Evolutionary conservation across 2,329 filamentous ascomycete genomes (phyloP).

Genomic region (Exophiala phaeomuriformis): DNA sequence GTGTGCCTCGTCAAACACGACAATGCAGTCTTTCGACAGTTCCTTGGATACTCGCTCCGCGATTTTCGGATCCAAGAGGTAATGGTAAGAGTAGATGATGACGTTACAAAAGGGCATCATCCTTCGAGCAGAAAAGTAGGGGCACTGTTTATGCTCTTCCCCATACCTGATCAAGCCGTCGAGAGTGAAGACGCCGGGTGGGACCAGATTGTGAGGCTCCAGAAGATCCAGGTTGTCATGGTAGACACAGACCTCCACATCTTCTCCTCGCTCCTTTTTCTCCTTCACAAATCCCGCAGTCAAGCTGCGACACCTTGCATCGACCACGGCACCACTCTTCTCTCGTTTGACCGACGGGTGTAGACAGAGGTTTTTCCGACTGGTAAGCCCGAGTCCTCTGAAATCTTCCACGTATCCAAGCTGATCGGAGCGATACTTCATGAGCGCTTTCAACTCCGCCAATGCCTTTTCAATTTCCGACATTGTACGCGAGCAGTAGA

Average conservation of each 20-base stretch:
- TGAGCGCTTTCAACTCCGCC: constrained; percentile 80
- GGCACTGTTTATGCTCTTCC: constrained; percentile 92
- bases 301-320: constrained; percentile 89
- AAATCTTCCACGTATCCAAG: constrained; percentile 92
- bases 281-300: constrained; percentile 97
- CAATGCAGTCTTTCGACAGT: constrained; percentile 94
- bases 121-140: constrained; percentile 88
- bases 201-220: constrained; percentile 89
- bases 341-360: constrained; percentile 94
- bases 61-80: constrained; percentile 94
- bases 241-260: constrained; percentile 89
- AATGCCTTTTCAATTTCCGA: constrained; percentile 98
- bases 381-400: constrained; percentile 81
- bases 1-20: constrained; percentile 97
- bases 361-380: constrained; percentile 92
- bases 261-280: constrained; percentile 91
- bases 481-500: constrained; percentile 99
- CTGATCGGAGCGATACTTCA: constrained; percentile 88
- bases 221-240: constrained; percentile 95
- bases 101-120: constrained; percentile 99
- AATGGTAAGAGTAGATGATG: constrained; percentile 99
- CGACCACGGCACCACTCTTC: constrained; percentile 88
- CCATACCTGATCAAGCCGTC: constrained; percentile 84
- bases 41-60: constrained; percentile 92
- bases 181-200: constrained; percentile 91